Conservation (phyloP, 148 eudicot genomes). For the Fagopyrum tataricum region DNA sequence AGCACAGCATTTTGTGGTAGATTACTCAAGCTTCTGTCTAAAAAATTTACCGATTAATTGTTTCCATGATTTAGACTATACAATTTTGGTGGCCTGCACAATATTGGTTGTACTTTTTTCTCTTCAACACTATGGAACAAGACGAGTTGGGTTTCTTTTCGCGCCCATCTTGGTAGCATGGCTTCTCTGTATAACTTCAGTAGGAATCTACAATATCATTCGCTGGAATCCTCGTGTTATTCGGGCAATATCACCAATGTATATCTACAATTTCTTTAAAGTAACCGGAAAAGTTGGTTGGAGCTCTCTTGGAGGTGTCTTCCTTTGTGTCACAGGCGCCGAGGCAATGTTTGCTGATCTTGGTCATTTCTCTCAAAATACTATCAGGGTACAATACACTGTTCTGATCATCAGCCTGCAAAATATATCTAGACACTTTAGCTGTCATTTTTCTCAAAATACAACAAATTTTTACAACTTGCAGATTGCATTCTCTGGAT, state of each 20-base stretch:
- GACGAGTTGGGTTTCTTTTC: conserved; percentile 40
- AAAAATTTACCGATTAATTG: background rate
- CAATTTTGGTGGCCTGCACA: conserved; percentile 21
- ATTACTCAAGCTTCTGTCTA: no score
- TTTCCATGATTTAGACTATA: conserved; percentile 24
- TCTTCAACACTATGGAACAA: conserved; percentile 44
- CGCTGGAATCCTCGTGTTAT: conserved; percentile 40
- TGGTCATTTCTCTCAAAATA: conserved; percentile 38
- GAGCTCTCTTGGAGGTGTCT: conserved; percentile 40
- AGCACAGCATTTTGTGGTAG: background rate
- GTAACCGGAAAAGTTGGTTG: conserved; percentile 37
- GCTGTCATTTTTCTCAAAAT: no score
- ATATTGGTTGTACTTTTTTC: conserved; percentile 38
- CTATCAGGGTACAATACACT: conserved; percentile 43
- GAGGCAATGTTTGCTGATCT: conserved; percentile 62
- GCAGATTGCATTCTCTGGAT: conserved; percentile 40
- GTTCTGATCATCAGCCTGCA: no score
- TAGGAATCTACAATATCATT: conserved; percentile 41
- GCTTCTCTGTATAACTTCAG: conserved; percentile 35
- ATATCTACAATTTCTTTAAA: conserved; percentile 33
- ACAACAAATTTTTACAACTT: conserved; percentile 7
- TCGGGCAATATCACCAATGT: conserved; percentile 38
- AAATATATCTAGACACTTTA: no score
- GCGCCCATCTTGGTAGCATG: conserved; percentile 43
- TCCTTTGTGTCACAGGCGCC: conserved; percentile 45